phyloP scores from a whole-genome alignment of 257 asterid genomes.

The Ilex asprella region DNA sequence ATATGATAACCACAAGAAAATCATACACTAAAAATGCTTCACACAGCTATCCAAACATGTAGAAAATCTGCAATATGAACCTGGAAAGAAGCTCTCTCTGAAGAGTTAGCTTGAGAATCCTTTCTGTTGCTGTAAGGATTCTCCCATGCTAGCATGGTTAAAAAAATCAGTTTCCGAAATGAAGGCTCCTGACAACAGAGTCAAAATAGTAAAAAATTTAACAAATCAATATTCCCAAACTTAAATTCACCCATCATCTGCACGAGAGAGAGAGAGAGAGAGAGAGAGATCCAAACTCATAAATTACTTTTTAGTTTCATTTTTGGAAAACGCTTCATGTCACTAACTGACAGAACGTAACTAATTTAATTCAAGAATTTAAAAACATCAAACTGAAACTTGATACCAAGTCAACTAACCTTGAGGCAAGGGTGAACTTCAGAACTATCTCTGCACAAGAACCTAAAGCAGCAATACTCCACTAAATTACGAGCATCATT shows the following conservation, averaged over 20 bases:
- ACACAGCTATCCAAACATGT: slow-evolving; percentile 1
- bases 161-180: slow-evolving; percentile 67
- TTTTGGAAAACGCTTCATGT: too few species aligned
- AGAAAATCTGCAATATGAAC: slow-evolving; percentile 35
- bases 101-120: slow-evolving; percentile 30
- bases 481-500: slow-evolving; percentile 75
- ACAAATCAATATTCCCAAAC: slow-evolving; percentile 9
- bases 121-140: slow-evolving; percentile 50
- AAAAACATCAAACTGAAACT: slow-evolving; percentile 3
- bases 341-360: too few species aligned
- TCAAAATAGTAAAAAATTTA: slow-evolving; percentile 14
- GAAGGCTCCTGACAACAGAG: slow-evolving; percentile 68
- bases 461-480: slow-evolving; percentile 95
- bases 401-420: slow-evolving; percentile 37
- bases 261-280: too few species aligned
- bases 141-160: slow-evolving; percentile 99
- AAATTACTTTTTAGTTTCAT: too few species aligned
- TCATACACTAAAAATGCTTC: neutral
- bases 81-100: slow-evolving; percentile 45
- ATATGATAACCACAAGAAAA: neutral
- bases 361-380: neutral
- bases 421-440: slow-evolving; percentile 82
- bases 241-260: neutral
- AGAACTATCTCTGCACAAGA: slow-evolving; percentile 67
- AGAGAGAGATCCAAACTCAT: too few species aligned